phyloP scores from a whole-genome alignment of 2,329 filamentous ascomycete species.

The Penicillium sp. region DNA sequence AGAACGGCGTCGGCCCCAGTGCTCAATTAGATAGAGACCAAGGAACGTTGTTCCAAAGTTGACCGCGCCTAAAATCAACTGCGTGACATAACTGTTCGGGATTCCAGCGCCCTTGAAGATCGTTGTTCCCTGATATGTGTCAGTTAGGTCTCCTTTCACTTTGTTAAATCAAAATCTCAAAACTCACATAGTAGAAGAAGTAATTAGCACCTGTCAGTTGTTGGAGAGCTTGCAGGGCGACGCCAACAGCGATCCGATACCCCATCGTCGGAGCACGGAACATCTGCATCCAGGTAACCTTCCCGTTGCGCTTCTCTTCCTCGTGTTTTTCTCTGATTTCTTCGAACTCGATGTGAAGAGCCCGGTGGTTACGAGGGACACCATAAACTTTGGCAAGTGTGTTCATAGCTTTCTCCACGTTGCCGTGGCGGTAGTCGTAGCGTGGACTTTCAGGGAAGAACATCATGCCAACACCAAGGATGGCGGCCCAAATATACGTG shows the following conservation, averaged over 20 bases:
- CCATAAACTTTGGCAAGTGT: conserved; percentile 57
- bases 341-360: conserved; percentile 52
- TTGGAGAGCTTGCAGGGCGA: conserved; percentile 44
- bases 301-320: conserved; percentile 46
- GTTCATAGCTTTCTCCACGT: conserved; percentile 49
- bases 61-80: conserved; percentile 64
- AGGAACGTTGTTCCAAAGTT: conserved; percentile 66
- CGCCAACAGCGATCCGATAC: conserved; percentile 42
- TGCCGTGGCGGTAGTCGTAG: conserved; percentile 57
- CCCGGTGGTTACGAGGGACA: conserved; percentile 51
- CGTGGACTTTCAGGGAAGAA: conserved; percentile 58
- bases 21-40: conserved; percentile 67
- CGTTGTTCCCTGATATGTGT: conserved; percentile 19
- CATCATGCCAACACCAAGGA: conserved; percentile 54
- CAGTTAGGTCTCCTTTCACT: background rate
- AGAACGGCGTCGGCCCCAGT: conserved; percentile 65
- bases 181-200: conserved; percentile 55
- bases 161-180: background rate
- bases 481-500: conserved; percentile 55
- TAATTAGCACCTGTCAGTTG: conserved; percentile 49
- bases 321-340: conserved; percentile 58
- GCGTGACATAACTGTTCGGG: conserved; percentile 60
- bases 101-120: conserved; percentile 63
- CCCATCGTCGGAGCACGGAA: conserved; percentile 45
- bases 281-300: conserved; percentile 35